phyloP scores from a whole-genome alignment of 2,329 filamentous ascomycete genomes.

The Colletotrichum musae region DNA sequence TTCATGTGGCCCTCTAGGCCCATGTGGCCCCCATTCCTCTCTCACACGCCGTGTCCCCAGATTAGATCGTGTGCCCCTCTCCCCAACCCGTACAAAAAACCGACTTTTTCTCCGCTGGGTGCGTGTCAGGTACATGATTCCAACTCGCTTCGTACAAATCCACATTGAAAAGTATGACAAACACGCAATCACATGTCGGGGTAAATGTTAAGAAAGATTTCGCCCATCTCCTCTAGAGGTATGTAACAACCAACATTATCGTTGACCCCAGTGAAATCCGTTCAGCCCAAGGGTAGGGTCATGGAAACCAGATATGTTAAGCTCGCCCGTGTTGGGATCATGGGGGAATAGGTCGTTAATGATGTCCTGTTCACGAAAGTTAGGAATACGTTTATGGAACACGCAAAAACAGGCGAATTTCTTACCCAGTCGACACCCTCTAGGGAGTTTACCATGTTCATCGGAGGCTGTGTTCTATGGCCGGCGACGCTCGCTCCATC shows the following conservation, averaged over 20 bases:
- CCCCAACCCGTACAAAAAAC: too few relatives aligned
- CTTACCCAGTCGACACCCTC: constrained; percentile 78
- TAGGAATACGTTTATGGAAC: not conserved
- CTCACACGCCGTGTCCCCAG: not conserved
- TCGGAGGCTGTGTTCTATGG: constrained; percentile 31
- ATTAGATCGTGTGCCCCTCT: not conserved
- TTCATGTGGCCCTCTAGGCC: not conserved
- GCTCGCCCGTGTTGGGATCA: constrained; percentile 55
- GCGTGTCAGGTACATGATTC: not conserved
- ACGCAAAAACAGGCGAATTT: too few relatives aligned
- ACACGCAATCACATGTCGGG: constrained; percentile 6
- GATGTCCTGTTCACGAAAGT: constrained; percentile 48
- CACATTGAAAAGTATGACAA: constrained; percentile 4
- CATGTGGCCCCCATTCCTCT: not conserved
- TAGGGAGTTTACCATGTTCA: constrained; percentile 45
- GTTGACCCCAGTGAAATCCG: constrained; percentile 46
- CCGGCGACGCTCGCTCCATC: constrained; percentile 54
- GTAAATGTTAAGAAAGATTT: not conserved
- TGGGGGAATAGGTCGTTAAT: constrained; percentile 55
- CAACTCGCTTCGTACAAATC: not conserved
- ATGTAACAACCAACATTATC: constrained; percentile 15
- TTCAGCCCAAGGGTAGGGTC: constrained; percentile 52
- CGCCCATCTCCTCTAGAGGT: not conserved
- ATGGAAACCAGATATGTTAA: constrained; percentile 55
- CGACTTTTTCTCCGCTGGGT: too few relatives aligned